Base-by-base conservation (phyloP, 2,329 filamentous ascomycete genomes). In the Nemania sp. region DNA sequence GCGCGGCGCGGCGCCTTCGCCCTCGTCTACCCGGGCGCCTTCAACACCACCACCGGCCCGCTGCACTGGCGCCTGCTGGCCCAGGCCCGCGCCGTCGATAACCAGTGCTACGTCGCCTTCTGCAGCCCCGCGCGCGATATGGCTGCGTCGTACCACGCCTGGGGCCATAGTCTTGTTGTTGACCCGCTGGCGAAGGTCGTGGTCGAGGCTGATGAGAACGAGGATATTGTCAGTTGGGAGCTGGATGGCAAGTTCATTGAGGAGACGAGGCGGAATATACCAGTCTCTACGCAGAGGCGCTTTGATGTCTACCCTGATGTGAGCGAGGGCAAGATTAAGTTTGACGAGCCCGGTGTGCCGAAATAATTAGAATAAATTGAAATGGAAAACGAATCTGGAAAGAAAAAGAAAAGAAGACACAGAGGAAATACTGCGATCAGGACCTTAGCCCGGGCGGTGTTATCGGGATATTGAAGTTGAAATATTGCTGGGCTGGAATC, bases 251-350 rank as follows among this genome's bases (percentile, higher is more conserved):
- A 80, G 9, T 81, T 79, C 65, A 89, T 97, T 63, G 82, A 85
- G 50, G 86, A 89, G 73, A 84, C 86, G 40, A 83, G 93, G 70
- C 90, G 82, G 71, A 87, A 87, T 5, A 96, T 99, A 62, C 94
- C 94, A 2, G 78, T 97, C 48, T 84, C 86, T 65, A 81, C 80
- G 15, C 94, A 99, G 79, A 81, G 94, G 66, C 80, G 94, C 62
- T 99, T 96, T 70, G 94, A 99, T 72, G 88, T 99, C 17, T 99
- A 99, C 72, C 89, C 91, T 0, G 92, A 99, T 77, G 84, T 99
- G 26, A 91, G 86, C 66, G 73, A 82, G 65, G 86, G 82, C 1
- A 75, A 78, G 52, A 69, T 78, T 20, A 66, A 69, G 43, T 70
- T 66, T 15, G 64, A 68, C 9, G 66, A 71, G 59, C 60, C 56